phyloP scores from a whole-genome alignment of 305 asterid species.

The Fraxinus baroniana region DNA sequence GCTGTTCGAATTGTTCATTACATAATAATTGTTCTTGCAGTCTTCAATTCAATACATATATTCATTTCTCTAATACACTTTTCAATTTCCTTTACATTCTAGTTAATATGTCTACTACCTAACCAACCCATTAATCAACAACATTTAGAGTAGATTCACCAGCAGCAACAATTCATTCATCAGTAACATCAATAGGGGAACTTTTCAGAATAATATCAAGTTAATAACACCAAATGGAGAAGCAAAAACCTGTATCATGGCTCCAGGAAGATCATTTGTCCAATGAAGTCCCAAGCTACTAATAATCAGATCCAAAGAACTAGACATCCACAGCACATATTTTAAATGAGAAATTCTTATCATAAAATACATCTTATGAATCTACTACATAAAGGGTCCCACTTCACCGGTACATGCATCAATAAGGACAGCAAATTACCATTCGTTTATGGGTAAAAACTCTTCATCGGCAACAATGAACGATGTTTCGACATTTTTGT shows the following conservation, averaged over 20 bases:
- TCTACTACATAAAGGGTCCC: conserved; percentile 12
- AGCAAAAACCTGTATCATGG: conserved; percentile 87
- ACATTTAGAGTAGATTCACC: too few species aligned
- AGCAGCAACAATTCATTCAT: too few species aligned
- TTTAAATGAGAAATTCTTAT: conserved; percentile 1
- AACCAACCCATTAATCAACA: too few species aligned
- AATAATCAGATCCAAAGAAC: conserved; percentile 82
- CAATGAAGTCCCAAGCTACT: conserved; percentile 97
- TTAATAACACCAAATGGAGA: conserved; percentile 1
- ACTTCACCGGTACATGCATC: conserved; percentile 13
- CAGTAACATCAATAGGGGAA: too few species aligned
- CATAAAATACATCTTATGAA: conserved; percentile 4
- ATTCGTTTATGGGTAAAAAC: conserved; percentile 80
- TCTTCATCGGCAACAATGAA: conserved; percentile 85
- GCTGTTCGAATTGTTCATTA: too few species aligned
- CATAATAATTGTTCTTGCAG: too few species aligned
- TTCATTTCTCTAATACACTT: too few species aligned
- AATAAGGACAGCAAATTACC: conserved; percentile 34
- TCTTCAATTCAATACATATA: too few species aligned
- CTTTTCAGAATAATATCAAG: too few species aligned
- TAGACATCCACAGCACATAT: conserved; percentile 28
- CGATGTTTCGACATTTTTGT: conserved; percentile 64
- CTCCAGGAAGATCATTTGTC: conserved; percentile 99
- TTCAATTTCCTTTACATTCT: too few species aligned
- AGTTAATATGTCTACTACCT: too few species aligned